Evolutionary conservation across 23 red algal genomes (phyloP).

Genomic region (Gracilariopsis chorda): DNA sequence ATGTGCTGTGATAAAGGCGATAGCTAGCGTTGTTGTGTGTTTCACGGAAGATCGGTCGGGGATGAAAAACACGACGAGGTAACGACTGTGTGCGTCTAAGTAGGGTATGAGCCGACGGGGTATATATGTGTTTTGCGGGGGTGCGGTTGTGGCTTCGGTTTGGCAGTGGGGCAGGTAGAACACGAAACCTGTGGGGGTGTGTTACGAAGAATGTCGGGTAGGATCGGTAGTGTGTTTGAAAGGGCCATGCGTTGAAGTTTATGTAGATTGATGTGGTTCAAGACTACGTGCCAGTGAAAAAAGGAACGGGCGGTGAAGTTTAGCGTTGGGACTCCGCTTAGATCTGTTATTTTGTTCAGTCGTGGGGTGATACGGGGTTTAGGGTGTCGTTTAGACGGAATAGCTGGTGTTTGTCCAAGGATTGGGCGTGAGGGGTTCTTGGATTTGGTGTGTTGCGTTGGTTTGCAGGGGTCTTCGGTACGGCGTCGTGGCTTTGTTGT

Average conservation of each 20-base stretch:
- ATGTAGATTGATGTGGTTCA: background rate
- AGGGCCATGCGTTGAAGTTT: background rate
- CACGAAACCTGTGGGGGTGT: background rate
- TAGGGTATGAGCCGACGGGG: background rate
- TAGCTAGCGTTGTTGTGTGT: conserved; percentile 18
- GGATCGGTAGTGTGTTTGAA: background rate
- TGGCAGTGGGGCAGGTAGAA: background rate
- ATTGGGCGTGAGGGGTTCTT: no score
- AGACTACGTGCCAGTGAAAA: conserved; percentile 11
- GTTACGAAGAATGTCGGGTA: background rate
- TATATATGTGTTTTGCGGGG: background rate
- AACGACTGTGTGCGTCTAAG: conserved; percentile 5
- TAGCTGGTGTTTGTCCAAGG: no score
- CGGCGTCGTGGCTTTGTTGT: no score
- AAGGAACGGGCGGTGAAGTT: background rate
- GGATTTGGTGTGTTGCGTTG: no score
- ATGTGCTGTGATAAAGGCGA: background rate
- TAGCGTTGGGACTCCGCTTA: no score
- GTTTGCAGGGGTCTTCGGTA: no score
- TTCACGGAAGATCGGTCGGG: background rate
- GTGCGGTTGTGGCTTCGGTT: background rate
- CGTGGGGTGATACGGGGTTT: no score
- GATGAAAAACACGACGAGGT: background rate
- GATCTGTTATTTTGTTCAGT: no score
- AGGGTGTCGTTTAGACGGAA: no score